Conservation (phyloP, 2,329 filamentous ascomycete species). For the Alternaria sp. region DNA sequence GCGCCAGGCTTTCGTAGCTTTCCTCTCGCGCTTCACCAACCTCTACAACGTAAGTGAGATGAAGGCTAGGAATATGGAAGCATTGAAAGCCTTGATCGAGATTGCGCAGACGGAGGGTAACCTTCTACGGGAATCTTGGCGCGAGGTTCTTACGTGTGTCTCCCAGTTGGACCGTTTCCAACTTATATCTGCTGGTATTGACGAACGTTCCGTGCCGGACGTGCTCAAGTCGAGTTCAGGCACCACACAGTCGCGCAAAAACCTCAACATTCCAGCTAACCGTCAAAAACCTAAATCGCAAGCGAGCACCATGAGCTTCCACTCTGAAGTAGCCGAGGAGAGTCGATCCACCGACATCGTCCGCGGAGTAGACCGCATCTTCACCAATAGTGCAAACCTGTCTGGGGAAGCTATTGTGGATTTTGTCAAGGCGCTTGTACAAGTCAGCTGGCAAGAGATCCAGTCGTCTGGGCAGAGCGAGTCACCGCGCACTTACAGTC, state of each 20-base stretch:
- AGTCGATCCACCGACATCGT: constrained; percentile 93
- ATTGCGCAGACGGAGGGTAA: constrained; percentile 94
- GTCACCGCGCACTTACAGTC: constrained; percentile 92
- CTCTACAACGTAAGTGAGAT: constrained; percentile 96
- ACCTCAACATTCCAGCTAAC: constrained; percentile 68
- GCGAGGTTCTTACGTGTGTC: constrained; percentile 92
- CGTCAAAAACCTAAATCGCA: constrained; percentile 58
- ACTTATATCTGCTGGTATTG: constrained; percentile 91
- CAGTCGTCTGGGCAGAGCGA: constrained; percentile 96
- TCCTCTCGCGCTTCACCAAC: constrained; percentile 91
- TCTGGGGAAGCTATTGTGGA: constrained; percentile 94
- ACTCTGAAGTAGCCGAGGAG: constrained; percentile 86
- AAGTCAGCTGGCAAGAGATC: constrained; percentile 99
- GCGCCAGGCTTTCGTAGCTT: constrained; percentile 91
- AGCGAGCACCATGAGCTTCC: constrained; percentile 60
- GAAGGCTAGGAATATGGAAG: constrained; percentile 94
- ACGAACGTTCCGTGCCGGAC: constrained; percentile 90
- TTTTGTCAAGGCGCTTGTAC: constrained; percentile 89
- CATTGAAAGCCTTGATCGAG: constrained; percentile 88
- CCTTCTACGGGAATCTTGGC: constrained; percentile 87
- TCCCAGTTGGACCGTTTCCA: constrained; percentile 96
- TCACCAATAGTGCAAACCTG: constrained; percentile 93
- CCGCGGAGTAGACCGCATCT: constrained; percentile 92
- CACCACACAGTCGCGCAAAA: constrained; percentile 68
- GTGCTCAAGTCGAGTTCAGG: constrained; percentile 78